Base-by-base conservation (phyloP, 768 basidiomycete genomes). In the Tremella yokohamensis region DNA sequence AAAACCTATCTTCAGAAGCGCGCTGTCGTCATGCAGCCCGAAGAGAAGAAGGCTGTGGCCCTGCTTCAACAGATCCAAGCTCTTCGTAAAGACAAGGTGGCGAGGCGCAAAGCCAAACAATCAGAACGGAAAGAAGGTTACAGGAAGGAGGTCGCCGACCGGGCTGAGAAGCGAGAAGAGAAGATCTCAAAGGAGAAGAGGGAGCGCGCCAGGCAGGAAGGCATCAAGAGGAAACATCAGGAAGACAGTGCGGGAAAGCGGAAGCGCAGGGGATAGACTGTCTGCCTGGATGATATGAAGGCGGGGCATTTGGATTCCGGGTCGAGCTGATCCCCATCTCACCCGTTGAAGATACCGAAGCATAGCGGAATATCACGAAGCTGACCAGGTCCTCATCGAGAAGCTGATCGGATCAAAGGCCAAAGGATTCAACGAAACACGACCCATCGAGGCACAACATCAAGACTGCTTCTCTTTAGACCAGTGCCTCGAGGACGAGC, bases 51-150 rank as follows among this genome's bases (percentile, higher is more conserved):
- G 73, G 93, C 96, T 0, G 79, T 97, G 18, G 87, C 89, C 39
- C 78, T 98, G 39, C 74, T 99, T 74, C 94, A 98, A 76, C 93
- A 98, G 80, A 90, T 97, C 62, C 84, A 88, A 49, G 89, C 92
- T 6, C 76, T 99, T 67, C 80, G 90, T 58, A 97, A 92, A 77
- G 92, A 93, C 69, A 89, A 94, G 78, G 82, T 90, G 1, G 79
- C 75, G 42, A 80, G 85, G 69, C 79, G 93, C 70, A 85, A 83
- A 68, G 89, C 86, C 75, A 96, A 92, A 81, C 89, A 98, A 79
- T 82, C 80, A n/a, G 88, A 87, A 79, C 82, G 85, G 77, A 83
- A 83, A 60, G 83, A 78, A 34, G 84, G 80, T 66, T 83, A 85
- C 68, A 77, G 80, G 65, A 89, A 89, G 80, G 88, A 85, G 78